A percentile compares a stretch with the other conserved stretches of the same genome.
These are phyloP conservation scores for Lanmaoa pseudosensibilis DNA, from an alignment of 768 basidiomycete species.

Conservation along the genomic window DNA sequence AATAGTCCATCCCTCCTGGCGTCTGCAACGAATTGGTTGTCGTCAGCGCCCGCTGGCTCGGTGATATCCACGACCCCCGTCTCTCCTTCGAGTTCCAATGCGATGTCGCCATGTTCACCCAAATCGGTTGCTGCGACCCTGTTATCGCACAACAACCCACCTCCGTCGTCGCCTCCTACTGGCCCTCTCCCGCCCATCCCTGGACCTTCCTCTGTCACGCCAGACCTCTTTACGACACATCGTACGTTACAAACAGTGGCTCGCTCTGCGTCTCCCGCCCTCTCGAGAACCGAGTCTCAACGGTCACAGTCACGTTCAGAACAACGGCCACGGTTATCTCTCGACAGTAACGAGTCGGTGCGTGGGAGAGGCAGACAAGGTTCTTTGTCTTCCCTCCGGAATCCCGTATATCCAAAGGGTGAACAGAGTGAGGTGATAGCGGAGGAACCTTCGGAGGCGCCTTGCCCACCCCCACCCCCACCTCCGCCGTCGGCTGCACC, in stretches of 20 bases:
- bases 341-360: slow-evolving; percentile 13
- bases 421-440: slow-evolving; percentile 17
- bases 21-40: slow-evolving; percentile 8
- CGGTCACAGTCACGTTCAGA: slow-evolving; percentile 21
- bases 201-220: slow-evolving; percentile 54
- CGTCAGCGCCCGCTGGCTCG: slow-evolving; percentile 6
- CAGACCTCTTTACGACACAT: slow-evolving; percentile 47
- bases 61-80: not conserved
- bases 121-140: slow-evolving; percentile 8
- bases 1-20: slow-evolving; percentile 15
- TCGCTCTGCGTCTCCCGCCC: slow-evolving; percentile 24
- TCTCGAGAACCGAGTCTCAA: slow-evolving; percentile 19
- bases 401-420: slow-evolving; percentile 15
- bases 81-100: slow-evolving; percentile 3
- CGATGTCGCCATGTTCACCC: slow-evolving; percentile 15
- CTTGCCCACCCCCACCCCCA: not conserved
- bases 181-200: slow-evolving; percentile 66
- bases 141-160: slow-evolving; percentile 43
- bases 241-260: slow-evolving; percentile 28
- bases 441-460: slow-evolving; percentile 15
- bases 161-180: slow-evolving; percentile 57
- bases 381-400: slow-evolving; percentile 31
- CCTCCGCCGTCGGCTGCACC: not conserved
- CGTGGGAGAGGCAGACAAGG: slow-evolving; percentile 25
- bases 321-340: slow-evolving; percentile 17